Base-by-base conservation (phyloP, 331 rosid genomes). In the Acacia concinna region DNA sequence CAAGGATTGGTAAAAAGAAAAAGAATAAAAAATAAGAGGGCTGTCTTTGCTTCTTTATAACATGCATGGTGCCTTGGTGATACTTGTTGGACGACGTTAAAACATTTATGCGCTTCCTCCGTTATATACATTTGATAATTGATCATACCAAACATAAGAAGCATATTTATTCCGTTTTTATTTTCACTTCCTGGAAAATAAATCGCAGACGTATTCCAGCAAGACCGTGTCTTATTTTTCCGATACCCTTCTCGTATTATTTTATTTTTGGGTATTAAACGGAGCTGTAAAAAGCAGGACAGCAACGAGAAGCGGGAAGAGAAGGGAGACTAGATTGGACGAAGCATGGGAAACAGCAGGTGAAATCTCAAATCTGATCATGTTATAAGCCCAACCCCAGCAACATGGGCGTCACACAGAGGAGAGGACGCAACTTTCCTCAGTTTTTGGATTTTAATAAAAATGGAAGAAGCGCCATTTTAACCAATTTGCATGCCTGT, bases 321-420 rank as follows among this genome's bases (percentile, higher is more conserved):
- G 21, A 14, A 30, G 6, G 27, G 40, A 0, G 40, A n/a, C n/a
- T n/a, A 38, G 41, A 38, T 38, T 38, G 41, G 41, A 38, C 41
- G n/a, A n/a, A n/a, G n/a, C n/a, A n/a, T n/a, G n/a, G n/a, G n/a
- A n/a, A n/a, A n/a, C n/a, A n/a, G n/a, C n/a, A n/a, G n/a, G n/a
- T n/a, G n/a, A n/a, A n/a, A n/a, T n/a, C n/a, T 38, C 52, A 23
- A 68, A 21, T 68, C 31, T 11, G 5, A 13, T 37, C 31, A 35
- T 37, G 0, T 10, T 20, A 67, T 9, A 21, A 5, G 32, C 18
- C 73, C 57, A 69, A 15, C 15, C 12, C 15, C 0, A 69, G 7
- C 27, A 44, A 43, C 56, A 43, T 59, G 80, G 77, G 57, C 18
- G 76, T 75, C 80, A 4, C 73, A 34, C 18, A 3, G 1, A n/a